A percentile compares a stretch with the other conserved stretches of the same genome.
These are phyloP conservation scores for Mucor plumbeus DNA, from an alignment of 371 early-diverging fungal genomes.

Conservation along the genomic window DNA sequence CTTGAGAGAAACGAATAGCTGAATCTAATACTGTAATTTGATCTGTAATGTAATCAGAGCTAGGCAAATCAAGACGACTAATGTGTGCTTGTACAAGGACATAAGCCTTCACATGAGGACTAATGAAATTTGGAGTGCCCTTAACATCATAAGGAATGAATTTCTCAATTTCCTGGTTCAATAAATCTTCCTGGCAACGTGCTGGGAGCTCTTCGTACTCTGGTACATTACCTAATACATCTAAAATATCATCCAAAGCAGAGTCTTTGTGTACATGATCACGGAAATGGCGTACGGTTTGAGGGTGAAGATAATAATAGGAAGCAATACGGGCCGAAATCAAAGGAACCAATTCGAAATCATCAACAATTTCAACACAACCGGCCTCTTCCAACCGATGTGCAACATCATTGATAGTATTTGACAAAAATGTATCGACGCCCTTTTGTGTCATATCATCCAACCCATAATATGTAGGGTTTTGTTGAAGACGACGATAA, in stretches of 20 bases:
- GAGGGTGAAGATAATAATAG: conserved; percentile 87
- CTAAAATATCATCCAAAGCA: conserved; percentile 66
- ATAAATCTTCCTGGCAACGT: conserved; percentile 89
- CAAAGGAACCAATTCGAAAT: conserved; percentile 69
- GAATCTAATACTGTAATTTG: conserved; percentile 92
- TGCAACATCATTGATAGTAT: conserved; percentile 74
- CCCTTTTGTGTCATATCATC: conserved; percentile 72
- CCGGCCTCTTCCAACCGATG: conserved; percentile 66
- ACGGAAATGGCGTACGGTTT: conserved; percentile 75
- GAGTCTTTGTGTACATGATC: conserved; percentile 52
- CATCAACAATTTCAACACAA: conserved; percentile 75
- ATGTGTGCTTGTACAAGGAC: conserved; percentile 90
- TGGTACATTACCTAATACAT: conserved; percentile 76
- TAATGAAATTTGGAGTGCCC: conserved; percentile 63
- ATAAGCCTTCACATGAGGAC: conserved; percentile 90
- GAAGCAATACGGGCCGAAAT: conserved; percentile 84
- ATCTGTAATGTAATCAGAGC: conserved; percentile 92
- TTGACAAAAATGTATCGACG: conserved; percentile 76
- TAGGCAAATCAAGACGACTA: conserved; percentile 68
- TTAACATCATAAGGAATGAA: conserved; percentile 61
- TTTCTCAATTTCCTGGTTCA: conserved; percentile 78
- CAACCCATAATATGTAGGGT: conserved; percentile 96
- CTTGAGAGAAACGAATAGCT: conserved; percentile 86
- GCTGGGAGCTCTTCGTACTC: conserved; percentile 93
- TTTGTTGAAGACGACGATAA: conserved; percentile 87